Conservation (phyloP, 1,284 basidiomycete genomes). For the Sanguinoderma infundibulare region DNA sequence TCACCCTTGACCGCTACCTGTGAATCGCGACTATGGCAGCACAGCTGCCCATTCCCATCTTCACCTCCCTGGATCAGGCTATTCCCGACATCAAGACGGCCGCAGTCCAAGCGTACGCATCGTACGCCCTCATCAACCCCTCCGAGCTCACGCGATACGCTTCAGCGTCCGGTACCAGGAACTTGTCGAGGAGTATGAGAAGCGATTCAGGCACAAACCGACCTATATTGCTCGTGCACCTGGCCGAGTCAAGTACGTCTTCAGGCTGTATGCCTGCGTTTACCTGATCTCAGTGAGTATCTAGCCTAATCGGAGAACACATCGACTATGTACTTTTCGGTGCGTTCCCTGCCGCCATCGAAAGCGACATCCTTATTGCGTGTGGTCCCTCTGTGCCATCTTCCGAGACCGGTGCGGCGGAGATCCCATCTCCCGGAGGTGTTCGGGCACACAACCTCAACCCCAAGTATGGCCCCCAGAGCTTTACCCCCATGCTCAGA, state of each 20-base stretch:
- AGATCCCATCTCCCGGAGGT: conserved; percentile 31
- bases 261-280: not conserved
- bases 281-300: not conserved
- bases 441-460: conserved; percentile 73
- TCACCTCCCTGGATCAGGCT: conserved; percentile 62
- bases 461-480: conserved; percentile 58
- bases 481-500: conserved; percentile 54
- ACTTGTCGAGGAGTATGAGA: conserved; percentile 66
- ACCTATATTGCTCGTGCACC: conserved; percentile 81
- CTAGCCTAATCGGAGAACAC: conserved; percentile 70
- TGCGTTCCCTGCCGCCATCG: conserved; percentile 84
- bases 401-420: conserved; percentile 16
- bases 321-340: conserved; percentile 86
- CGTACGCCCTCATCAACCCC: not conserved
- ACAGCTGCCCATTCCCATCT: conserved; percentile 66
- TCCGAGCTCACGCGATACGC: not conserved
- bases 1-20: not conserved
- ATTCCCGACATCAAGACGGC: conserved; percentile 61
- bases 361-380: conserved; percentile 86
- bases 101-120: conserved; percentile 57
- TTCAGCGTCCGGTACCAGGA: conserved; percentile 64
- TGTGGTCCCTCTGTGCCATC: conserved; percentile 54
- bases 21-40: conserved; percentile 61
- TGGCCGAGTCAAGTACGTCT: conserved; percentile 76
- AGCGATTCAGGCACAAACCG: conserved; percentile 68